Conservation (phyloP, 768 basidiomycete genomes). For the Amylocystis lapponica region DNA sequence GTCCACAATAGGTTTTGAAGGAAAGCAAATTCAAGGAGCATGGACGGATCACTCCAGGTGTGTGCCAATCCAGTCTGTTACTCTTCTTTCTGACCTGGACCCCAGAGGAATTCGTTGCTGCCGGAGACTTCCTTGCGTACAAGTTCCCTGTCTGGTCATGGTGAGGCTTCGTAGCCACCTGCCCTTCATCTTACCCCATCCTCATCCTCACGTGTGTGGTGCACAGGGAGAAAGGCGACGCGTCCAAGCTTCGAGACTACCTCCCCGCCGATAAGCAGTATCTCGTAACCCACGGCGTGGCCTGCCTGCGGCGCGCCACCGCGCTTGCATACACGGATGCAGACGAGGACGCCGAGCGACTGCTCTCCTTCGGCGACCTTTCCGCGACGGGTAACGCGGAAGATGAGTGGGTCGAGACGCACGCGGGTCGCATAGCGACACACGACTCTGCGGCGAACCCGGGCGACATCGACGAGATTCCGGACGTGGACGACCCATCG, state of each 20-base stretch:
- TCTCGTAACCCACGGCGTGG: constrained; percentile 92
- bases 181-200: constrained; percentile 2
- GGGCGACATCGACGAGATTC: constrained; percentile 77
- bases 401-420: constrained; percentile 99
- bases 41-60: constrained; percentile 91
- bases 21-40: constrained; percentile 99
- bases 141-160: constrained; percentile 99
- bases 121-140: constrained; percentile 95
- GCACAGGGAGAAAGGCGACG: constrained; percentile 87
- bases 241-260: constrained; percentile 81
- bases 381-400: constrained; percentile 47
- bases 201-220: constrained; percentile 2
- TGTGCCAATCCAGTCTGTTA: constrained; percentile 16
- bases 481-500: constrained; percentile 66
- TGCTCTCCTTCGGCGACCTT: constrained; percentile 76
- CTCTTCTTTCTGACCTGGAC: too few species aligned
- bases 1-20: constrained; percentile 68
- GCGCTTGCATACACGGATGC: constrained; percentile 91
- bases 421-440: constrained; percentile 66
- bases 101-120: constrained; percentile 98
- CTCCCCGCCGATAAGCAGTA: constrained; percentile 97
- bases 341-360: constrained; percentile 92
- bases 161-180: constrained; percentile 38
- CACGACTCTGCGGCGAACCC: constrained; percentile 51
- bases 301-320: constrained; percentile 90